Evolutionary conservation across 169 alveolate species (phyloP).

Genomic region (Cryptosporidium sp.): DNA sequence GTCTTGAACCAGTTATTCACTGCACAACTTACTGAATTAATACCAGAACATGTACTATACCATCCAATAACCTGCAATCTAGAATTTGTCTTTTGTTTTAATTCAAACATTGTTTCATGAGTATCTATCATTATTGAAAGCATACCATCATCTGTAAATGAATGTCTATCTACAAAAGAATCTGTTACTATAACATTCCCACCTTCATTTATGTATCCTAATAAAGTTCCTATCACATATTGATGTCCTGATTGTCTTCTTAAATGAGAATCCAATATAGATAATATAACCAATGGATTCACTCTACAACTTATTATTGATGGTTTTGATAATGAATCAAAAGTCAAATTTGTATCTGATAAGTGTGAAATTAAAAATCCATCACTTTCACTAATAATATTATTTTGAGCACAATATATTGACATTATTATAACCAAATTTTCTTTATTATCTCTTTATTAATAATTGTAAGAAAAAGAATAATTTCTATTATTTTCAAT

Average conservation of each 20-base stretch:
- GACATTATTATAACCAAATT: not conserved
- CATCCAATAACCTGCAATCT: slow-evolving; percentile 92
- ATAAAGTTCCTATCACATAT: slow-evolving; percentile 90
- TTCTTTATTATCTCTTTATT: too few relatives aligned
- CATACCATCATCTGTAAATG: slow-evolving; percentile 91
- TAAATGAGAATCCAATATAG: slow-evolving; percentile 91
- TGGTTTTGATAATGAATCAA: slow-evolving; percentile 28
- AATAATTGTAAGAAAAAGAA: too few relatives aligned
- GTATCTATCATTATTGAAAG: slow-evolving; percentile 91
- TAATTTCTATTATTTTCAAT: not conserved
- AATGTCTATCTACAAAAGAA: slow-evolving; percentile 92
- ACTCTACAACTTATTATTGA: slow-evolving; percentile 87
- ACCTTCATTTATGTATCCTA: slow-evolving; percentile 89
- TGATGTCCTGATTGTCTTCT: slow-evolving; percentile 91
- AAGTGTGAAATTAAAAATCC: slow-evolving; percentile 58
- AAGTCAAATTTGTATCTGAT: slow-evolving; percentile 17
- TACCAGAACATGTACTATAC: slow-evolving; percentile 90
- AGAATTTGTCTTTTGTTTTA: slow-evolving; percentile 89
- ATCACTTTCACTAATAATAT: slow-evolving; percentile 34
- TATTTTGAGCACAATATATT: not conserved
- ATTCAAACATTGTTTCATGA: slow-evolving; percentile 91
- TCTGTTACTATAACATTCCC: slow-evolving; percentile 91
- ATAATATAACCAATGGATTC: slow-evolving; percentile 90
- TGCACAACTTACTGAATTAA: slow-evolving; percentile 91
- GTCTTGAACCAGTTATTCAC: slow-evolving; percentile 93